Base-by-base conservation (phyloP, 176 grass and related monocot genomes). In the Cenchrus fungigraminus region DNA sequence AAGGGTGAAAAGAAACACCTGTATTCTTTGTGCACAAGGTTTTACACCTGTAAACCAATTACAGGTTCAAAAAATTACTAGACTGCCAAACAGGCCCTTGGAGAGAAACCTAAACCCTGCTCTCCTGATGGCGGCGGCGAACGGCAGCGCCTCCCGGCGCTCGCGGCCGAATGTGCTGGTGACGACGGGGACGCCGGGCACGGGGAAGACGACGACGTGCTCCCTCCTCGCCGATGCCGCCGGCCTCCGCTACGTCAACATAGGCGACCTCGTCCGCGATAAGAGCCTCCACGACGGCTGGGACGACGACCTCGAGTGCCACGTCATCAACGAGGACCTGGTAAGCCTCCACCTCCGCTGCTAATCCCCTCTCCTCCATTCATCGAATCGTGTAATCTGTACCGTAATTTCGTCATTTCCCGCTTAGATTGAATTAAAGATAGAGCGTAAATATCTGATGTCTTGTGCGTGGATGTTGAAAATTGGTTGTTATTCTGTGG, bases 291-390 rank as follows among this genome's bases (percentile, higher is more conserved):
- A 95, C 58, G 93, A 98, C 76, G 93, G 95, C 68, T 98, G 92
- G 92, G 95, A 98, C 34, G 95, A 90, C 19, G 80, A 80, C 19
- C 88, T 98, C 79, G 50, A 98, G 28, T 95, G 93, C 86, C 91
- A 95, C 73, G 69, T 95, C 89, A 98, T 98, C 65, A 93, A 98
- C 85, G 95, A 98, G 81, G 93, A 98, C 80, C 56, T 95, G 92
- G 95, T 98, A 28, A 68, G 3, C 19, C 56, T 70, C 28, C 16
- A 12, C 42, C 68, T 22, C 65, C 0, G 2, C 25, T 28, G 25
- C 62, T 3, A 13, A 14, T 9, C 0, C 40, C 20, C 6, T n/a
- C 60, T 43, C 20, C 22, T 71, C 3, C 40, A 11, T 74, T 60
- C 2, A 17, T 45, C 6, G 0, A 7, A 40, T 54, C 3, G 9